Percentiles rank a stretch among this genome's conserved stretches.
Conservation (phyloP, 148 eudicot species). For the Rhododendron molle region DNA sequence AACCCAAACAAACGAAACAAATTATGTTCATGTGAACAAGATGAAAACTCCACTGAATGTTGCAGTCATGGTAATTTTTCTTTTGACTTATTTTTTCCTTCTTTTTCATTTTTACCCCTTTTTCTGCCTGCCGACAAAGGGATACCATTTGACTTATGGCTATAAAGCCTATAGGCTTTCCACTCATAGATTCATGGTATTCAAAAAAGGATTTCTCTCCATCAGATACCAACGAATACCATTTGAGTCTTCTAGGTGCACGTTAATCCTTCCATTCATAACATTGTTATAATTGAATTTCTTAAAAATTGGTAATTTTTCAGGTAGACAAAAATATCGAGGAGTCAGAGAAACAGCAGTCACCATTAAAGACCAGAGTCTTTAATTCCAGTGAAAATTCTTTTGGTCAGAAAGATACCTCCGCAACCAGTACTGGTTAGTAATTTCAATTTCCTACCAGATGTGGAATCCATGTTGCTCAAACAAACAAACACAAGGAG, state of each 20-base stretch:
- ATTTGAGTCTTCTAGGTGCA: neutral
- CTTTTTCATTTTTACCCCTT: neutral
- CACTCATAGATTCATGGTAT: neutral
- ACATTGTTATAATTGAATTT: neutral
- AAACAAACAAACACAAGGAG: neutral
- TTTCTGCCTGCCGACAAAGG: neutral
- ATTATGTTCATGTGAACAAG: constrained; percentile 16
- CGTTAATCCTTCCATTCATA: neutral
- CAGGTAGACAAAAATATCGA: constrained; percentile 42
- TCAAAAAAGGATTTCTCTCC: neutral
- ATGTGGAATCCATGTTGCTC: neutral
- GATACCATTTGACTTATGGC: neutral
- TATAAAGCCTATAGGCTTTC: neutral
- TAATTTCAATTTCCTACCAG: constrained; percentile 10
- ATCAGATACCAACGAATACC: neutral
- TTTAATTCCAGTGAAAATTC: constrained; percentile 15
- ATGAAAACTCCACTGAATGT: constrained; percentile 20
- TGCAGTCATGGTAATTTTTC: constrained; percentile 35
- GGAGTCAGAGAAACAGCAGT: constrained; percentile 21
- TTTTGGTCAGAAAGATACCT: constrained; percentile 14
- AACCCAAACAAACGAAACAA: constrained; percentile 15
- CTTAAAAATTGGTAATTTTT: neutral
- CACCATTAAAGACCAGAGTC: constrained; percentile 14
- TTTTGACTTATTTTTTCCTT: neutral
- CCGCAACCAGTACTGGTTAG: constrained; percentile 42